phyloP scores from a whole-genome alignment of 495 filamentous ascomycete species.

The Schizothecium vesticola region DNA sequence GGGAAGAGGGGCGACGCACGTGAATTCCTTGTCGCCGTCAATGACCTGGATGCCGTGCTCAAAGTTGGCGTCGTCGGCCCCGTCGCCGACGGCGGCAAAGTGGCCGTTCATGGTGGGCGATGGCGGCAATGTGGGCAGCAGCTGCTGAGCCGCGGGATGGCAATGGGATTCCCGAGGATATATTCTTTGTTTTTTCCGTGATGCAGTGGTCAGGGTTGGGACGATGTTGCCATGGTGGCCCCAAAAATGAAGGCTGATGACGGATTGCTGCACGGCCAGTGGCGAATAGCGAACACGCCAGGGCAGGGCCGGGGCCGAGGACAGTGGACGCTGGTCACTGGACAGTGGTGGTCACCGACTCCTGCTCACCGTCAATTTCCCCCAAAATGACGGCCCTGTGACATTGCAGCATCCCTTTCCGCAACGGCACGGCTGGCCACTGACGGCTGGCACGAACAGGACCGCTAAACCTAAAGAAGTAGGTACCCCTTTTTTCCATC shows the following conservation, averaged over 20 bases:
- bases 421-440: not conserved
- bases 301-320: not conserved
- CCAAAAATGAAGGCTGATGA: not conserved
- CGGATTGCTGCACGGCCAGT: not conserved
- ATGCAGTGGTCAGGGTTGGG: not conserved
- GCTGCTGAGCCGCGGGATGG: not conserved
- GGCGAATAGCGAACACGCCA: not conserved
- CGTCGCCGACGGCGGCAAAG: conserved; percentile 72
- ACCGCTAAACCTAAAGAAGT: not conserved
- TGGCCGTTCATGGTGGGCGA: conserved; percentile 70
- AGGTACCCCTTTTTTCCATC: not conserved
- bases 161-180: not conserved
- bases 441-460: not conserved
- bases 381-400: conserved; percentile 22
- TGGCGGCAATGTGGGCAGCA: not conserved
- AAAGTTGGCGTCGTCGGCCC: conserved; percentile 62
- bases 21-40: conserved; percentile 92
- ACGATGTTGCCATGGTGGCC: conserved; percentile 17
- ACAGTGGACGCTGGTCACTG: not conserved
- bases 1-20: conserved; percentile 51
- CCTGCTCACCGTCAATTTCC: conserved; percentile 15
- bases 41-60: conserved; percentile 95
- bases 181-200: not conserved
- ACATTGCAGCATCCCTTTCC: conserved; percentile 13
- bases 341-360: not conserved